Evolutionary conservation across 805 yeast species (phyloP).

Genomic region (Pichia californica): DNA sequence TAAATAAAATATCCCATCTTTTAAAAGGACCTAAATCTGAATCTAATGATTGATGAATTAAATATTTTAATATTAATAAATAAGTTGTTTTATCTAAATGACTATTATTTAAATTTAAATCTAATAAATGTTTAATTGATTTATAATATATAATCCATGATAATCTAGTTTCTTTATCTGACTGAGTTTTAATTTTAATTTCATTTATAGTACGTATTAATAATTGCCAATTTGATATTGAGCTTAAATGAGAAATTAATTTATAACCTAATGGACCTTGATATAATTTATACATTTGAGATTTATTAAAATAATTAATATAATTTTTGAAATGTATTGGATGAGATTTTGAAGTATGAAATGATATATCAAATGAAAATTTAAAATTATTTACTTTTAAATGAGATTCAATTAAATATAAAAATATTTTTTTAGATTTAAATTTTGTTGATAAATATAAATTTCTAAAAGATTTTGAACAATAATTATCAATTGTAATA

Average conservation of each 20-base stretch:
- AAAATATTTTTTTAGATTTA: constrained; percentile 19
- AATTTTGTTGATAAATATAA: constrained; percentile 6
- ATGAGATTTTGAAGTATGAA: neutral
- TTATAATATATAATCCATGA: constrained; percentile 4
- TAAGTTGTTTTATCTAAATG: constrained; percentile 1
- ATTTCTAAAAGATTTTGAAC: constrained; percentile 13
- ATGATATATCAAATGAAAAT: neutral
- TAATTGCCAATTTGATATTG: constrained; percentile 9
- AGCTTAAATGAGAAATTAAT: neutral
- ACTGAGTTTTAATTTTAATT: neutral
- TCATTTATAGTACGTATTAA: constrained; percentile 10
- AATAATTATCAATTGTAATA: constrained; percentile 10
- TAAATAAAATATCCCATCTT: constrained; percentile 9
- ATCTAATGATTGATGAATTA: constrained; percentile 1
- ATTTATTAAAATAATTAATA: no score
- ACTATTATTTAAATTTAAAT: neutral
- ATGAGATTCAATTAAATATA: constrained; percentile 17
- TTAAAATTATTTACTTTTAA: constrained; percentile 9
- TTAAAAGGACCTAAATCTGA: constrained; percentile 5
- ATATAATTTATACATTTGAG: no score
- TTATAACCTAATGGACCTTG: neutral
- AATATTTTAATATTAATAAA: constrained; percentile 9
- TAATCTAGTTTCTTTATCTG: neutral
- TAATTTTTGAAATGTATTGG: neutral
- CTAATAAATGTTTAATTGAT: constrained; percentile 1